Evolutionary conservation across 495 filamentous ascomycete species (phyloP), one percentile per base, ranked within the genome.

Genomic region (Schizothecium vesticola): DNA sequence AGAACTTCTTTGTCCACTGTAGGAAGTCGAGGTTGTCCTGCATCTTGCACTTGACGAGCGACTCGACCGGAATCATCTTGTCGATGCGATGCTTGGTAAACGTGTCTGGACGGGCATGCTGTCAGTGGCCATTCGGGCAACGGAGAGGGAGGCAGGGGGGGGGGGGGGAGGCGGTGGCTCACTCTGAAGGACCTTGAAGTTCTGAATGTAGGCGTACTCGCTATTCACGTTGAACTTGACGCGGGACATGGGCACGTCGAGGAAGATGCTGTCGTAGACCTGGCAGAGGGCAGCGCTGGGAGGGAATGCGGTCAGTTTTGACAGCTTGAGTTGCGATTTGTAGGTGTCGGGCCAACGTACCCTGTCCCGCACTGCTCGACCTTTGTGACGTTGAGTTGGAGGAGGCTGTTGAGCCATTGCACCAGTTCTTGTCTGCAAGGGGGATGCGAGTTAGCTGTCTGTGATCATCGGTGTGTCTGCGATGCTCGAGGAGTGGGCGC

Each of bases 11-110:
- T 64, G 86, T 89, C 92, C 92, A 99, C 82, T 99, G 95, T 36
- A 99, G 87, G 80, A 98, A 99, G 76, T 97, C 96, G 69, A 99
- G 92, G 83, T 99, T 99, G 78, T 99, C 95, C 82, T 99, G 95
- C 92, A 99, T 98, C 82, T 96, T 96, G 85, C 95, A 99, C 80
- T 97, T 98, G 70, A 93, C 86, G 66, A 99, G 89, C 71, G 86
- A 82, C 78, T 97, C 89, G 73, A 97, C 90, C 71, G 93, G 93
- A 69, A 98, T 87, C 25, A 89, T 88, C 72, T 92, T 92, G 65
- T 97, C 92, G 78, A 99, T 87, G 43, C 85, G 78, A 81, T 98
- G 94, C 72, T 89, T 88, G 43, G 90, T 86, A 77, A 98, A 98
- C 59, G 87, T 84, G 77, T 90, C 93, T 97, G 65, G 19, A 56